These are phyloP conservation scores for Talaromyces liani DNA, from an alignment of 495 filamentous ascomycete genomes.

Conservation along the genomic window DNA sequence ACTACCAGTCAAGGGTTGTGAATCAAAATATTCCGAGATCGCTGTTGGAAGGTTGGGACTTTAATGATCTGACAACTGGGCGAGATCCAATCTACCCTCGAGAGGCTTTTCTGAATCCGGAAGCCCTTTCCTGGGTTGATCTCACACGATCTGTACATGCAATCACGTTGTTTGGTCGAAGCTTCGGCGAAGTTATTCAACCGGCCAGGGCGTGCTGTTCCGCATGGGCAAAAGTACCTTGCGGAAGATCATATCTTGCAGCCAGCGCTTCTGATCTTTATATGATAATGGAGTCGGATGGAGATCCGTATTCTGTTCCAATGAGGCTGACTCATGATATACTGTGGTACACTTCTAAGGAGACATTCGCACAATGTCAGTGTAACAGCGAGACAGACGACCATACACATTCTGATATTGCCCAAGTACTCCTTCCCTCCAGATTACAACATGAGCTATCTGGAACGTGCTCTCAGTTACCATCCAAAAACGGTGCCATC, in stretches of 20 bases:
- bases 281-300: constrained; percentile 17
- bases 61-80: background rate
- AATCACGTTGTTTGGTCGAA: background rate
- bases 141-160: background rate
- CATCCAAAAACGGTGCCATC: background rate
- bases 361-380: background rate
- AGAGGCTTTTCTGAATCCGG: background rate
- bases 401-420: background rate
- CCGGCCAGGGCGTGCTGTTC: background rate
- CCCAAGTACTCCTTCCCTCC: background rate
- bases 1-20: constrained; percentile 17
- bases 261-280: constrained; percentile 16
- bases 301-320: constrained; percentile 7
- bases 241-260: constrained; percentile 15
- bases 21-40: background rate
- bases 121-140: background rate
- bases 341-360: background rate
- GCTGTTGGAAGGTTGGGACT: background rate
- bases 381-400: background rate
- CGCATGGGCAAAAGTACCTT: background rate
- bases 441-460: background rate
- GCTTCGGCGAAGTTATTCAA: background rate
- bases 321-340: background rate
- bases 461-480: background rate
- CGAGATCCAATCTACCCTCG: background rate